These are phyloP conservation scores for Candida sonorensis DNA, from an alignment of 805 yeast species.

Conservation along the genomic window DNA sequence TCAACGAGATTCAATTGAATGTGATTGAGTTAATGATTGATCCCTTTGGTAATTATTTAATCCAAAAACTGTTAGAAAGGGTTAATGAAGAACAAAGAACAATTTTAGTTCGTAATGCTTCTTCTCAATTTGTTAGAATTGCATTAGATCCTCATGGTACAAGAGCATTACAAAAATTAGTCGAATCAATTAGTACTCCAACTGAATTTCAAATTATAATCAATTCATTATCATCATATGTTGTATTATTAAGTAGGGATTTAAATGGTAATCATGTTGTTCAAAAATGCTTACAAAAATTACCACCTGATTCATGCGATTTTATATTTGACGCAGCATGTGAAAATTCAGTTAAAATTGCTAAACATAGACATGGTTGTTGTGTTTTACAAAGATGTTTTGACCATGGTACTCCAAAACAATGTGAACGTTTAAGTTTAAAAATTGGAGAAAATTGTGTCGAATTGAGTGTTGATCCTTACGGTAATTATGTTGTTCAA, in stretches of 20 bases:
- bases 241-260: conserved; percentile 78
- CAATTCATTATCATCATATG: conserved; percentile 41
- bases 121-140: conserved; percentile 67
- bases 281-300: conserved; percentile 79
- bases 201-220: conserved; percentile 58
- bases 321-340: conserved; percentile 87
- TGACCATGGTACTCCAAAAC: conserved; percentile 74
- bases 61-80: conserved; percentile 83
- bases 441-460: conserved; percentile 65
- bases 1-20: conserved; percentile 70
- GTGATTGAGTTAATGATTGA: conserved; percentile 87
- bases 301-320: conserved; percentile 64
- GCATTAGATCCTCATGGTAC: conserved; percentile 96
- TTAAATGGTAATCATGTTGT: conserved; percentile 95
- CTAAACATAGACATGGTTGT: conserved; percentile 96
- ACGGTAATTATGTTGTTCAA: conserved; percentile 95
- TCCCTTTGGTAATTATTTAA: conserved; percentile 94
- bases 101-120: conserved; percentile 59
- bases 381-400: conserved; percentile 93
- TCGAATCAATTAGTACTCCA: conserved; percentile 68
- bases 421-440: conserved; percentile 59
- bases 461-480: conserved; percentile 78
- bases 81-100: conserved; percentile 66
- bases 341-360: conserved; percentile 66
- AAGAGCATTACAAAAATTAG: conserved; percentile 85